Conservation (phyloP, 495 filamentous ascomycete species). For the Penicillium cosmopolitanum region DNA sequence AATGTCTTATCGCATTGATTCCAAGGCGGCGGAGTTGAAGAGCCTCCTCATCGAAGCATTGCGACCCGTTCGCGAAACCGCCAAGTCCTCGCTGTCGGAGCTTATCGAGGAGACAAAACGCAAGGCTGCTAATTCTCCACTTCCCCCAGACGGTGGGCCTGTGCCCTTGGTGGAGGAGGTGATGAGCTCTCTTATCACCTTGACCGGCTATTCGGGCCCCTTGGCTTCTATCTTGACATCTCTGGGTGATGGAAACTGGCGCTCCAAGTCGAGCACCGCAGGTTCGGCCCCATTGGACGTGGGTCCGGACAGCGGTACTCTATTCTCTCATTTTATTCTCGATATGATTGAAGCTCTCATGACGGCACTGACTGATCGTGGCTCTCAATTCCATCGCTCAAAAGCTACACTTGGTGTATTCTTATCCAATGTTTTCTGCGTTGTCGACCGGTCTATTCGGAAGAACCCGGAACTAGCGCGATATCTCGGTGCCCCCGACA, state of each 20-base stretch:
- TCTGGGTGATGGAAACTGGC: conserved; percentile 91
- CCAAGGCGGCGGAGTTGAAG: conserved; percentile 84
- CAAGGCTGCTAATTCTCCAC: conserved; percentile 58
- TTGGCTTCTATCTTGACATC: conserved; percentile 89
- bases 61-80: conserved; percentile 88
- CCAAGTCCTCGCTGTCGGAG: conserved; percentile 80
- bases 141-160: conserved; percentile 79
- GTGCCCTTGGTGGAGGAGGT: conserved; percentile 79
- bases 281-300: conserved; percentile 79
- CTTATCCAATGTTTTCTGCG: conserved; percentile 83
- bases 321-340: conserved; percentile 84
- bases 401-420: conserved; percentile 85
- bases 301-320: conserved; percentile 82
- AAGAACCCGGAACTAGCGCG: conserved; percentile 72
- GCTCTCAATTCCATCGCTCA: conserved; percentile 71
- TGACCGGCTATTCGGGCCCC: conserved; percentile 86
- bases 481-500: conserved; percentile 67
- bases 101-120: conserved; percentile 86
- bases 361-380: conserved; percentile 74
- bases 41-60: conserved; percentile 79
- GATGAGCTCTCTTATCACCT: conserved; percentile 82
- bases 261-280: conserved; percentile 57
- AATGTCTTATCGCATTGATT: conserved; percentile 77
- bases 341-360: conserved; percentile 86
- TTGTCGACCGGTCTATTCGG: conserved; percentile 84